Evolutionary conservation across 345 rosid genomes (phyloP).

Genomic region (Gossypium stocksii): DNA sequence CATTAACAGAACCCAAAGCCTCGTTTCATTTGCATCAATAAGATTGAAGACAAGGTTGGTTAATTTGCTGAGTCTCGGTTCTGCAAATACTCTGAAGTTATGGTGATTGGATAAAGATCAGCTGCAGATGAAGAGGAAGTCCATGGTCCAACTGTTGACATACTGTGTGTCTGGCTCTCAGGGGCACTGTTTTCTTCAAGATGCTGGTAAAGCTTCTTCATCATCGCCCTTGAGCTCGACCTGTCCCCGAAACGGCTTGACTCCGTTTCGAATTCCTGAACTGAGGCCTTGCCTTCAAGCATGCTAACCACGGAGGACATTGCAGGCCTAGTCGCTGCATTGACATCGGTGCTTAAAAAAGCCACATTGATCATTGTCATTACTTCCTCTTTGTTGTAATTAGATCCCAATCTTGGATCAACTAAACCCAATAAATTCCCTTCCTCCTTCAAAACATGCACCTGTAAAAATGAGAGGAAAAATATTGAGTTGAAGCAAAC

Average conservation of each 20-base stretch:
- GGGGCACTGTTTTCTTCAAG: neutral
- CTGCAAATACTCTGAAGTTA: slow-evolving; percentile 18
- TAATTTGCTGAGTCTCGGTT: neutral
- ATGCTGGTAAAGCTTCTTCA: slow-evolving; percentile 21
- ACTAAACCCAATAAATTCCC: slow-evolving; percentile 35
- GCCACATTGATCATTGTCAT: slow-evolving; percentile 43
- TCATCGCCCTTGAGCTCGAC: slow-evolving; percentile 11
- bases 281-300: slow-evolving; percentile 42
- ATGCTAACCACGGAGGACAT: slow-evolving; percentile 59
- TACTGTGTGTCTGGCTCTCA: slow-evolving; percentile 19
- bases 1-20: neutral
- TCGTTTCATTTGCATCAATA: neutral
- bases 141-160: slow-evolving; percentile 8
- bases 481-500: neutral
- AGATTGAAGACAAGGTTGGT: neutral
- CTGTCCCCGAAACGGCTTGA: neutral
- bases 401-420: slow-evolving; percentile 38
- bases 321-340: slow-evolving; percentile 38
- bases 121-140: slow-evolving; percentile 26
- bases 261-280: slow-evolving; percentile 16
- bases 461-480: slow-evolving; percentile 22
- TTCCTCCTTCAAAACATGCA: slow-evolving; percentile 32
- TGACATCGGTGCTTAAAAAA: slow-evolving; percentile 37
- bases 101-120: slow-evolving; percentile 33
- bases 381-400: slow-evolving; percentile 42